Conservation (phyloP, 192 early-diverging fungal genomes). For the Dissophora ornata region DNA sequence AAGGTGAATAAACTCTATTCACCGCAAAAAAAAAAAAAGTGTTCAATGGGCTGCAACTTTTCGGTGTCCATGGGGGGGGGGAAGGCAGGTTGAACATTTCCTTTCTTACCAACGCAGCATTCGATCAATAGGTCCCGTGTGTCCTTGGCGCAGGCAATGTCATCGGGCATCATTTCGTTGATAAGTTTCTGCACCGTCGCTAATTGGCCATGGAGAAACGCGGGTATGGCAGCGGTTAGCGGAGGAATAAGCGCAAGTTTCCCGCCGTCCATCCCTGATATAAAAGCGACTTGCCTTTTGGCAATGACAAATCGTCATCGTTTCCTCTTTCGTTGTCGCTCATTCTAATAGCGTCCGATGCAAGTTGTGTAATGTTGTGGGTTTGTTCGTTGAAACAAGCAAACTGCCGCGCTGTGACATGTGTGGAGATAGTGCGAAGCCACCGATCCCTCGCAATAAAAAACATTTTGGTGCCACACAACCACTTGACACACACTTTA, state of each 20-base stretch:
- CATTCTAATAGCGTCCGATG: conserved; percentile 47
- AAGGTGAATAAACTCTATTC: conserved; percentile 93
- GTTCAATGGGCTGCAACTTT: no score
- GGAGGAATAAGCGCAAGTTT: no score
- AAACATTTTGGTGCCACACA: no score
- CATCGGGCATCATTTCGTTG: conserved; percentile 93
- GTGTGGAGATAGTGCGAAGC: conserved; percentile 1
- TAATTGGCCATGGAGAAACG: conserved; percentile 25
- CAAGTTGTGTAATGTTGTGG: no score
- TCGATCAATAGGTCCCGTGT: conserved; percentile 94
- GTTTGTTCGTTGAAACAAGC: no score
- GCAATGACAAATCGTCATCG: conserved; percentile 91
- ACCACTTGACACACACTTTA: no score
- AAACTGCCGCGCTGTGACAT: no score
- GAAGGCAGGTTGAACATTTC: no score
- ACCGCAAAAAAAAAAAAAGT: conserved; percentile 13
- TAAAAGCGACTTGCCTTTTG: conserved; percentile 74
- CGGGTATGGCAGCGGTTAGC: no score
- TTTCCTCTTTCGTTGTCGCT: conserved; percentile 69
- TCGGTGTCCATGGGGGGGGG: no score
- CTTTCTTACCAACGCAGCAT: conserved; percentile 87
- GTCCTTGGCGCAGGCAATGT: conserved; percentile 94
- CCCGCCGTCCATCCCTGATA: no score
- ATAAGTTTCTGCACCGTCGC: conserved; percentile 96
- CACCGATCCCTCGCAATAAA: no score